A percentile compares a stretch with the other conserved stretches of the same genome.
These are phyloP conservation scores for Pseudogymnoascus sp. DNA, from an alignment of 2,329 filamentous ascomycete genomes.

Conservation along the genomic window DNA sequence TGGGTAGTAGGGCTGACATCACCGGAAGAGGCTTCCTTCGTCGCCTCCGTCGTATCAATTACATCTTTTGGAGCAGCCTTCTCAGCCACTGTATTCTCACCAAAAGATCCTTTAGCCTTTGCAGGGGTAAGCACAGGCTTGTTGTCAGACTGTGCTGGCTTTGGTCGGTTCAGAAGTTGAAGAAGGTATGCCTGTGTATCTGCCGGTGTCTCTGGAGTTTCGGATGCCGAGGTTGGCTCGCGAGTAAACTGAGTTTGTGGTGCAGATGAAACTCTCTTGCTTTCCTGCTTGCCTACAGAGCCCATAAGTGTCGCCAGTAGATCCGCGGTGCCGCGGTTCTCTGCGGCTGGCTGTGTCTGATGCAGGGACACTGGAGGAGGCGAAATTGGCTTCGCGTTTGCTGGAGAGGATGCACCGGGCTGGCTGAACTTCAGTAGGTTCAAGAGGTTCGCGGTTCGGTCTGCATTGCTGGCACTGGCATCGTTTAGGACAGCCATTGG, in stretches of 20 bases:
- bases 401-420: conserved; percentile 28
- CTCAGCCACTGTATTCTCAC: conserved; percentile 31
- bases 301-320: conserved; percentile 28
- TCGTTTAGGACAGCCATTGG: conserved; percentile 28
- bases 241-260: conserved; percentile 17
- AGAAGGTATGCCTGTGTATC: conserved; percentile 82
- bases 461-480: conserved; percentile 31
- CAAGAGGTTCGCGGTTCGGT: conserved; percentile 50
- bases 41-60: conserved; percentile 35
- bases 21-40: conserved; percentile 37
- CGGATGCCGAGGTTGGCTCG: neutral
- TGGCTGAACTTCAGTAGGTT: conserved; percentile 59
- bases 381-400: conserved; percentile 17
- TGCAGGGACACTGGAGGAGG: conserved; percentile 18
- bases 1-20: conserved; percentile 23
- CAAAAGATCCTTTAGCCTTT: conserved; percentile 15
- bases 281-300: conserved; percentile 15
- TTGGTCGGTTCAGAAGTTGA: conserved; percentile 74
- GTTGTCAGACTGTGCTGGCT: conserved; percentile 50
- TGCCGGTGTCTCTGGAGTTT: conserved; percentile 34
- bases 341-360: conserved; percentile 16
- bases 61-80: conserved; percentile 31
- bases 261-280: neutral
- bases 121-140: conserved; percentile 21
- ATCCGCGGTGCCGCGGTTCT: conserved; percentile 20